Percentiles rank a stretch among this genome's conserved stretches.
Evolutionary conservation across 306 rosid genomes (phyloP).

Genomic region (Herpetospermum pedunculosum): DNA sequence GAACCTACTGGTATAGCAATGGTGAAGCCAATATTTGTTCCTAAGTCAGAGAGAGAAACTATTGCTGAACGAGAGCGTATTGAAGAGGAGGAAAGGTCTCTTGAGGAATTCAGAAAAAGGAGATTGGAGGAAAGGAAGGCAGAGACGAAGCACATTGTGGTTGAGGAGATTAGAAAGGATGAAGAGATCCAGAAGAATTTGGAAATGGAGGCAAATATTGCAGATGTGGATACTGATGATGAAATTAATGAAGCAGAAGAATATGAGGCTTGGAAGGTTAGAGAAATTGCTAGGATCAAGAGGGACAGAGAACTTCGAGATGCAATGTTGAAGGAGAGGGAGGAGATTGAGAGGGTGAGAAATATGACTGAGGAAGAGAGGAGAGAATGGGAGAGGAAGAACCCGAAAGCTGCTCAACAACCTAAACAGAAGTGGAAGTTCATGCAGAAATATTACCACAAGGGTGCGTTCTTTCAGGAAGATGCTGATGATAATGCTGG

Average conservation of each 20-base stretch:
- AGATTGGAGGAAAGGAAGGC: slow-evolving; percentile 69
- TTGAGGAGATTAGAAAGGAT: slow-evolving; percentile 88
- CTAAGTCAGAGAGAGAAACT: slow-evolving; percentile 85
- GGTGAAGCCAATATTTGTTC: slow-evolving; percentile 95
- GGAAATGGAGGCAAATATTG: slow-evolving; percentile 83
- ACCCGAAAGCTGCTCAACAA: slow-evolving; percentile 47
- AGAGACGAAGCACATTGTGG: slow-evolving; percentile 83
- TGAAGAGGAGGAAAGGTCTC: slow-evolving; percentile 76
- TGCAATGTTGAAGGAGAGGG: slow-evolving; percentile 74
- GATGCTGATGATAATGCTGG: slow-evolving; percentile 44
- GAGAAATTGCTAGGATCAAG: slow-evolving; percentile 91
- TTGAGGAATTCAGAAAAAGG: slow-evolving; percentile 63
- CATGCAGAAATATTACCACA: slow-evolving; percentile 96
- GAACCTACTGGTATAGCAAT: slow-evolving; percentile 72
- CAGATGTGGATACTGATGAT: slow-evolving; percentile 93
- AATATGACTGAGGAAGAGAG: slow-evolving; percentile 98
- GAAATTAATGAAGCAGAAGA: slow-evolving; percentile 91
- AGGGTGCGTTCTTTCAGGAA: slow-evolving; percentile 88
- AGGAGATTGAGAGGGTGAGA: slow-evolving; percentile 81
- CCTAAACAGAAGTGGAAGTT: slow-evolving; percentile 83
- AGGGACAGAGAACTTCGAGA: slow-evolving; percentile 84
- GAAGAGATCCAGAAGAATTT: slow-evolving; percentile 71
- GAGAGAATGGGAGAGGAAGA: slow-evolving; percentile 97
- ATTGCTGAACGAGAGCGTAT: slow-evolving; percentile 89
- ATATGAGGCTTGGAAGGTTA: slow-evolving; percentile 89